Evolutionary conservation across 345 rosid genomes (phyloP).

Genomic region (Salix udensis): DNA sequence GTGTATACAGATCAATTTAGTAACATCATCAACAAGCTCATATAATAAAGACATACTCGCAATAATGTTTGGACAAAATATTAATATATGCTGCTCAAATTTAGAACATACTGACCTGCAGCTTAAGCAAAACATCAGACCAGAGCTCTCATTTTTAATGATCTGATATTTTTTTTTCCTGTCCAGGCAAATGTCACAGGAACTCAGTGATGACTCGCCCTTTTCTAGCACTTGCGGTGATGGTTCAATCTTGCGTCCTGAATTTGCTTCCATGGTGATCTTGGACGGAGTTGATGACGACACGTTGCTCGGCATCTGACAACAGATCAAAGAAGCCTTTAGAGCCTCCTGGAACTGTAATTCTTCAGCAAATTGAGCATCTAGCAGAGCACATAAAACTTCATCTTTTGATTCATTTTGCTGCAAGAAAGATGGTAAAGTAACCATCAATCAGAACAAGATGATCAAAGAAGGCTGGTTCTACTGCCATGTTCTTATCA

Average conservation of each 20-base stretch:
- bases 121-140: not conserved
- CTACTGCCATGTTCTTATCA: not conserved
- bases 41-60: not conserved
- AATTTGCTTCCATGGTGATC: not conserved
- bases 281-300: not conserved
- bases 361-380: constrained; percentile 1
- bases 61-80: not conserved
- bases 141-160: not conserved
- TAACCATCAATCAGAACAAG: not conserved
- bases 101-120: not conserved
- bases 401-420: not conserved
- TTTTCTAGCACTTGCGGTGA: not conserved
- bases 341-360: constrained; percentile 14
- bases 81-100: not conserved
- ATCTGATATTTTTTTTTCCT: not conserved
- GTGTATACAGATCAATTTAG: not conserved
- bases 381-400: not conserved
- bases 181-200: not conserved
- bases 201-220: not conserved
- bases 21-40: not conserved
- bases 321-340: not conserved
- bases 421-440: not conserved
- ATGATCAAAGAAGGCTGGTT: not conserved
- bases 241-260: not conserved
- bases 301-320: not conserved